Evolutionary conservation across 2,329 filamentous ascomycete genomes (phyloP).

Genomic region (Furcasterigmium furcatum): DNA sequence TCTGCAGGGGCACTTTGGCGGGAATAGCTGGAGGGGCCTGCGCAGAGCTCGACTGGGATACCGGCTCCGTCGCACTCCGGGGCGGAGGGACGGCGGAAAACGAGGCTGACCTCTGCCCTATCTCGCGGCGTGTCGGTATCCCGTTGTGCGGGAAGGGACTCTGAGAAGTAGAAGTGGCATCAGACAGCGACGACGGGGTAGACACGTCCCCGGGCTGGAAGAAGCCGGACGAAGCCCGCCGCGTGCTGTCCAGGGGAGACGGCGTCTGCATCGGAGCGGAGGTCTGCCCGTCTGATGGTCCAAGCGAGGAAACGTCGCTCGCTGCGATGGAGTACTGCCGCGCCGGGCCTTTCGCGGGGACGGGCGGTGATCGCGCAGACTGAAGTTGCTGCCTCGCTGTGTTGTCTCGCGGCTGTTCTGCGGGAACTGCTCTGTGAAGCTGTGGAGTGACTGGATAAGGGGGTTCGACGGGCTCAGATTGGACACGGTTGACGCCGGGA

Average conservation of each 20-base stretch:
- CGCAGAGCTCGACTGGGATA: background rate
- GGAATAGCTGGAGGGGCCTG: background rate
- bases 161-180: background rate
- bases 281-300: constrained; percentile 21
- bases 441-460: background rate
- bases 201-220: constrained; percentile 7
- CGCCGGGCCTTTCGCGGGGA: background rate
- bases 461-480: background rate
- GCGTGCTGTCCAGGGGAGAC: constrained; percentile 19
- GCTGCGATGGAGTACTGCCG: constrained; percentile 20
- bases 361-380: background rate
- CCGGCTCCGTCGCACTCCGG: too few relatives aligned
- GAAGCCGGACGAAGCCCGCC: constrained; percentile 14
- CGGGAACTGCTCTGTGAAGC: too few relatives aligned
- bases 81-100: constrained; percentile 1
- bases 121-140: background rate
- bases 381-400: constrained; percentile 11
- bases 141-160: constrained; percentile 6
- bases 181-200: background rate
- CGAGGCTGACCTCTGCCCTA: constrained; percentile 3
- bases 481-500: background rate
- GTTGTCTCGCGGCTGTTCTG: background rate
- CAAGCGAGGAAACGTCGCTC: constrained; percentile 20
- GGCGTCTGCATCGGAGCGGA: constrained; percentile 19
- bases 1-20: background rate